Conservation (phyloP, 1,284 basidiomycete genomes). For the Sporisorium scitamineum region DNA sequence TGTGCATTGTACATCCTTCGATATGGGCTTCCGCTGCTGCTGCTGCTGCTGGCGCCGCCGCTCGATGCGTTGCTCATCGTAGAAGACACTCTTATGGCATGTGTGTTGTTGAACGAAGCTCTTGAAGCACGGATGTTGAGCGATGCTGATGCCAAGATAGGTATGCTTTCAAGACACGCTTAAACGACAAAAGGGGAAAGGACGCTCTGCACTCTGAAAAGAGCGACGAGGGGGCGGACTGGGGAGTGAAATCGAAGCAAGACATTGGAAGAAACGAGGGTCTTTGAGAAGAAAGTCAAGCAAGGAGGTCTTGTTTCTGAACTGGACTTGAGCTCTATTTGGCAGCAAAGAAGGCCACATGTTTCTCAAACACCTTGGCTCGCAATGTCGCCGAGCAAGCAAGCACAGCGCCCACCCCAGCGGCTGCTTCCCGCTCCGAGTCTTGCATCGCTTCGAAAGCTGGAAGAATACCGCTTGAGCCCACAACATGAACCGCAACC, state of each 20-base stretch:
- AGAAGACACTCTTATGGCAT: not conserved
- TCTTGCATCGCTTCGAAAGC: too few species aligned
- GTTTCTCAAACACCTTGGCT: not conserved
- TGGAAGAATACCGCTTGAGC: too few species aligned
- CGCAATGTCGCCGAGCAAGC: not conserved
- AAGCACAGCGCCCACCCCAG: too few species aligned
- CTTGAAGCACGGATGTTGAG: not conserved
- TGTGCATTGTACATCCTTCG: not conserved
- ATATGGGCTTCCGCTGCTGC: not conserved
- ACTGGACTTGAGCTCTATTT: not conserved
- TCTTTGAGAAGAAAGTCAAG: slow-evolving; percentile 4
- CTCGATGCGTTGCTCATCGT: not conserved
- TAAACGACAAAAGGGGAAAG: not conserved
- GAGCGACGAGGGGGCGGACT: too few species aligned
- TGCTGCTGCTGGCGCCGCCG: not conserved
- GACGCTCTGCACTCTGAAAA: not conserved
- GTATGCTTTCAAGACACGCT: too few species aligned
- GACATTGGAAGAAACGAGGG: not conserved
- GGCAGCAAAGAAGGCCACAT: not conserved
- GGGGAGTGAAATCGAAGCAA: not conserved
- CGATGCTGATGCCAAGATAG: too few species aligned
- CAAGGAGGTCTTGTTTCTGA: not conserved
- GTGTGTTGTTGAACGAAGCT: too few species aligned
- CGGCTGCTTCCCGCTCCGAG: too few species aligned
- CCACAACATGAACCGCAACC: too few species aligned